Conservation (phyloP, 2,329 filamentous ascomycete species). For the Helotiales sp. region DNA sequence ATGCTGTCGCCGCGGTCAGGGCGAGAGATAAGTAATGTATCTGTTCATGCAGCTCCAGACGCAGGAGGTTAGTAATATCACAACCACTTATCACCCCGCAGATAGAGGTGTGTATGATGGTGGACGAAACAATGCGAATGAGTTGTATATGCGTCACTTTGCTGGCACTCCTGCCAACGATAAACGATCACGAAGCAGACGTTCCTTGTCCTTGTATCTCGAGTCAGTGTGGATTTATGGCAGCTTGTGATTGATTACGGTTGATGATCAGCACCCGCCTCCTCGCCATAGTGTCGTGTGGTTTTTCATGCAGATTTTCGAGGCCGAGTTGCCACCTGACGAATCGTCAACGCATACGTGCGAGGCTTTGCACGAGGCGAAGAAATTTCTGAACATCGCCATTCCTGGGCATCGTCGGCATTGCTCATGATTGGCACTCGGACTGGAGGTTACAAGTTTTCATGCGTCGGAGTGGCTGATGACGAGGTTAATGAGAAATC, state of each 20-base stretch:
- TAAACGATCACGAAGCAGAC: slow-evolving; percentile 8
- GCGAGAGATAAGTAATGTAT: slow-evolving; percentile 15
- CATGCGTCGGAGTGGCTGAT: background rate
- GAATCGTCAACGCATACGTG: background rate
- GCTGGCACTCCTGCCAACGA: slow-evolving; percentile 8
- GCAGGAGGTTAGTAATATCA: slow-evolving; percentile 24
- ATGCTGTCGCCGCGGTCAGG: background rate
- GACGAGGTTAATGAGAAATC: background rate
- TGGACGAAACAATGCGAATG: background rate
- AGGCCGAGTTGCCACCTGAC: slow-evolving; percentile 1
- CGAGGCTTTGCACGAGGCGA: slow-evolving; percentile 4
- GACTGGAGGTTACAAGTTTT: background rate
- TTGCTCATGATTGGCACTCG: background rate
- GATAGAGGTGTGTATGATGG: slow-evolving; percentile 1
- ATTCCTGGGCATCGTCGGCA: background rate
- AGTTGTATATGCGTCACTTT: slow-evolving; percentile 13
- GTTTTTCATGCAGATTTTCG: background rate
- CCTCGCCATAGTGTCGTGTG: slow-evolving; percentile 1
- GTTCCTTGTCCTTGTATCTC: slow-evolving; percentile 7
- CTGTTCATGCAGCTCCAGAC: slow-evolving; percentile 21
- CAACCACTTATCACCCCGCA: slow-evolving; percentile 15
- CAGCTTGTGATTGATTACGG: slow-evolving; percentile 5
- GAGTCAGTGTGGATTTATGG: slow-evolving; percentile 9
- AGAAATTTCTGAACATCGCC: background rate
- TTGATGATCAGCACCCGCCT: slow-evolving; percentile 7